Evolutionary conservation across 805 yeast species (phyloP).

Genomic region (Schwanniomyces pseudopolymorphus): DNA sequence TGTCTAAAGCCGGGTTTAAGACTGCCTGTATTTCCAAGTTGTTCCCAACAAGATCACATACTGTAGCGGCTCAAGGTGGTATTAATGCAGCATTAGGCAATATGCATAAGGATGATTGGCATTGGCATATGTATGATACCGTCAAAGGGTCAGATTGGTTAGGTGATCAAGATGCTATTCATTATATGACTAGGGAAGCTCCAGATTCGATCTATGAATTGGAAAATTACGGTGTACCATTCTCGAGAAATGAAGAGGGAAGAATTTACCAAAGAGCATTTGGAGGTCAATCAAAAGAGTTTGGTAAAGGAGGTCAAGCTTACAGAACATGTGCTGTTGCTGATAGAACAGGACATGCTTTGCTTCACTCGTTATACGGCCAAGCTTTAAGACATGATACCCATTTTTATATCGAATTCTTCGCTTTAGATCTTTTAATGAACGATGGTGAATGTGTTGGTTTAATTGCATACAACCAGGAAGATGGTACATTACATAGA

Average conservation of each 20-base stretch:
- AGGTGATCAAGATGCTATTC: slow-evolving; percentile 99
- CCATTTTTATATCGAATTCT: slow-evolving; percentile 95
- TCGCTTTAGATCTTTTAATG: slow-evolving; percentile 91
- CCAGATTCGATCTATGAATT: slow-evolving; percentile 92
- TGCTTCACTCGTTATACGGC: slow-evolving; percentile 92
- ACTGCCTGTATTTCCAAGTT: slow-evolving; percentile 96
- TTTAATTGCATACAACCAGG: slow-evolving; percentile 95
- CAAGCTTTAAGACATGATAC: slow-evolving; percentile 96
- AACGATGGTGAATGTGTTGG: slow-evolving; percentile 96
- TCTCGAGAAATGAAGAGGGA: slow-evolving; percentile 94
- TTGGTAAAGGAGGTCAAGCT: slow-evolving; percentile 98
- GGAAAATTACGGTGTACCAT: slow-evolving; percentile 98
- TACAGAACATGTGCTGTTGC: slow-evolving; percentile 99
- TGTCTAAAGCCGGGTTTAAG: slow-evolving; percentile 94
- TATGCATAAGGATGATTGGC: slow-evolving; percentile 98
- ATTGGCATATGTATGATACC: slow-evolving; percentile 99
- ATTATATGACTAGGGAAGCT: slow-evolving; percentile 98
- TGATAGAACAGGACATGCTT: slow-evolving; percentile 97
- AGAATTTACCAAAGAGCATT: slow-evolving; percentile 98
- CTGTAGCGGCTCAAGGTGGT: slow-evolving; percentile 99
- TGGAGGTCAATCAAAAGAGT: slow-evolving; percentile 95
- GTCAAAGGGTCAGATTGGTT: slow-evolving; percentile 99
- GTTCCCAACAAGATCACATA: slow-evolving; percentile 97
- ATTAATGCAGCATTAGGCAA: slow-evolving; percentile 98
- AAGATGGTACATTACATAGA: slow-evolving; percentile 97